These are phyloP conservation scores for Echinochloa phyllopogon DNA, from an alignment of 176 grass and related monocot genomes.

Conservation along the genomic window DNA sequence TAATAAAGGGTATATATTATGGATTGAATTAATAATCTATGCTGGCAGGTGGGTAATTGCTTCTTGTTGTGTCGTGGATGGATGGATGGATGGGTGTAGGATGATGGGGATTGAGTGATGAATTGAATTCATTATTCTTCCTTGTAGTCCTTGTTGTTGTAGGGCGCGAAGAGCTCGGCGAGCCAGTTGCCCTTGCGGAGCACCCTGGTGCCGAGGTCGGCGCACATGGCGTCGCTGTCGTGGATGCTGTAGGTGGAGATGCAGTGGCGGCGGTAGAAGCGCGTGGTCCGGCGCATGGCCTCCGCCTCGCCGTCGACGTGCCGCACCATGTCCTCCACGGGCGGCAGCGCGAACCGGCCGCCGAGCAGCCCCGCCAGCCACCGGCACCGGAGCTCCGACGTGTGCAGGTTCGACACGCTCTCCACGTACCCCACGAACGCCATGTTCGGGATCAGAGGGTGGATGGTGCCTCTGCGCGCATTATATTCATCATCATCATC, in stretches of 20 bases:
- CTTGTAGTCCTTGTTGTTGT: slow-evolving; percentile 94
- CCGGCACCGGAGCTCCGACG: slow-evolving; percentile 90
- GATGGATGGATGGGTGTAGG: not conserved
- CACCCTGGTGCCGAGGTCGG: slow-evolving; percentile 68
- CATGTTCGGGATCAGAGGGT: slow-evolving; percentile 94
- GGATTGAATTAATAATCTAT: not conserved
- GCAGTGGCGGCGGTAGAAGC: slow-evolving; percentile 98
- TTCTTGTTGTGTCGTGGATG: not conserved
- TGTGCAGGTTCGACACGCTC: slow-evolving; percentile 99
- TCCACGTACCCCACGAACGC: slow-evolving; percentile 97
- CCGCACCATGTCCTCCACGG: slow-evolving; percentile 57
- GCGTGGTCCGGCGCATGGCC: slow-evolving; percentile 83
- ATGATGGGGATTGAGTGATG: no score
- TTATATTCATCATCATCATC: not conserved
- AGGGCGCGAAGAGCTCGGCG: slow-evolving; percentile 82
- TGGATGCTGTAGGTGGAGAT: slow-evolving; percentile 99
- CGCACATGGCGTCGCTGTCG: slow-evolving; percentile 96
- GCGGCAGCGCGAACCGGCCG: slow-evolving; percentile 64
- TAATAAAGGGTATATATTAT: not conserved
- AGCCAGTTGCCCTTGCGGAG: slow-evolving; percentile 81
- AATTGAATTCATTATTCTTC: slow-evolving; percentile 19
- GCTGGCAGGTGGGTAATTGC: no score
- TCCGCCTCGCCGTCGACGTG: slow-evolving; percentile 70
- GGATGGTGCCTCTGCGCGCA: slow-evolving; percentile 87
- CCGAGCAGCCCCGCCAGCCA: slow-evolving; percentile 83